Evolutionary conservation across 495 filamentous ascomycete genomes (phyloP).

Genomic region (Peziza echinospora): DNA sequence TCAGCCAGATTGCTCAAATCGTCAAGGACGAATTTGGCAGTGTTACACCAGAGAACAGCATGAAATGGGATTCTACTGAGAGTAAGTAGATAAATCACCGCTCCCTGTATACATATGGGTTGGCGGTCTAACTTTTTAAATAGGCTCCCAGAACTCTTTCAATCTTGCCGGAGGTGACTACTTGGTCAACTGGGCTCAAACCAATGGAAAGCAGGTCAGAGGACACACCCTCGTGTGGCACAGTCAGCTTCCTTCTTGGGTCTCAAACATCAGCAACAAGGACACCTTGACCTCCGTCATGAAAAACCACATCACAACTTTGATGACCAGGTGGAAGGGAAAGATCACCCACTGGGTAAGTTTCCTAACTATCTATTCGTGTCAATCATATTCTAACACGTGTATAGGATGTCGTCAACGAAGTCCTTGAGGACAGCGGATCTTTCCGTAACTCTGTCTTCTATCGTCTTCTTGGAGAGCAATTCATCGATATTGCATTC

Average conservation of each 20-base stretch:
- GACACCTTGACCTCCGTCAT: constrained; percentile 31
- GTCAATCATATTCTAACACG: neutral
- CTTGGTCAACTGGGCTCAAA: constrained; percentile 37
- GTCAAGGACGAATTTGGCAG: constrained; percentile 39
- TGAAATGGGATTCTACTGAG: constrained; percentile 39
- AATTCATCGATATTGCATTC: constrained; percentile 28
- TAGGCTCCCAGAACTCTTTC: constrained; percentile 27
- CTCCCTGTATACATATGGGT: neutral
- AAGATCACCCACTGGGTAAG: constrained; percentile 40
- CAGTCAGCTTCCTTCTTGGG: constrained; percentile 42
- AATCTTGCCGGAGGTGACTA: constrained; percentile 31
- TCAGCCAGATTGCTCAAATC: constrained; percentile 31
- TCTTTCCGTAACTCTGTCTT: constrained; percentile 24
- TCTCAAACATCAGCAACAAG: constrained; percentile 30
- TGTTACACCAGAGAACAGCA: constrained; percentile 45
- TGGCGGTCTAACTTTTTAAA: neutral
- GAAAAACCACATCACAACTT: constrained; percentile 35
- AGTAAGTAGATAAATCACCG: constrained; percentile 3
- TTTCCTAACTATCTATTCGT: constrained; percentile 1
- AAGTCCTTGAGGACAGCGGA: constrained; percentile 28
- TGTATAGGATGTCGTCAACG: constrained; percentile 38
- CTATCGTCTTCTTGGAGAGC: constrained; percentile 24
- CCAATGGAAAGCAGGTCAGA: constrained; percentile 35
- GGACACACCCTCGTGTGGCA: constrained; percentile 45
- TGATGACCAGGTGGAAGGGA: constrained; percentile 37